Conservation (phyloP, 352 stramenopile species). For the Globisporangium ultimum region DNA sequence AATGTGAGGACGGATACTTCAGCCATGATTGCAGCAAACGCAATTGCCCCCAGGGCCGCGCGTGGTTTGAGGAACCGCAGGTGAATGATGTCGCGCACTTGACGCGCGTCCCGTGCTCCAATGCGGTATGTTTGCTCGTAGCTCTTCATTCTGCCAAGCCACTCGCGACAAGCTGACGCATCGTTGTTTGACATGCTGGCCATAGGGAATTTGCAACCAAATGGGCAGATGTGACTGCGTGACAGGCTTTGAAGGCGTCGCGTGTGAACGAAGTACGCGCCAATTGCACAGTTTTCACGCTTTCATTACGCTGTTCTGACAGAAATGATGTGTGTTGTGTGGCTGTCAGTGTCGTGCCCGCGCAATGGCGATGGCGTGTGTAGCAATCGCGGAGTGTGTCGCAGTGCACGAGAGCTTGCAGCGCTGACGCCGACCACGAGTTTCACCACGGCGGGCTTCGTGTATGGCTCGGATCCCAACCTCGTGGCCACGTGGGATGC, state of each 20-base stretch:
- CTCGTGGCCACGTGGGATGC: constrained; percentile 82
- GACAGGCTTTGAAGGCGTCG: constrained; percentile 57
- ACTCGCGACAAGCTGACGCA: too few relatives aligned
- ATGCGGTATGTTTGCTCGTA: constrained; percentile 31
- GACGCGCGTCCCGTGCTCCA: constrained; percentile 59
- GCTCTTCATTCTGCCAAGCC: too few relatives aligned
- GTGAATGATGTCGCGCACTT: constrained; percentile 52
- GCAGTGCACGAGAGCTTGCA: constrained; percentile 50
- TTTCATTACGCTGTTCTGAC: background rate
- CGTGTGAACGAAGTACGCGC: constrained; percentile 60
- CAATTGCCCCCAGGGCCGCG: constrained; percentile 44
- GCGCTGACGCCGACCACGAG: constrained; percentile 35
- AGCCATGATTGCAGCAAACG: constrained; percentile 58
- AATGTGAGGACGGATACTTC: constrained; percentile 45
- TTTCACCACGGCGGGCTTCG: constrained; percentile 34
- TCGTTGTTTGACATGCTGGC: background rate
- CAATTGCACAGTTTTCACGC: background rate
- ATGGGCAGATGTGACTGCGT: constrained; percentile 56
- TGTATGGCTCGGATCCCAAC: constrained; percentile 79
- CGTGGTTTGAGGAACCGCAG: constrained; percentile 65
- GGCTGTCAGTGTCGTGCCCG: constrained; percentile 43
- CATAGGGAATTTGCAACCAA: constrained; percentile 53
- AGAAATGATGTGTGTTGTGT: background rate
- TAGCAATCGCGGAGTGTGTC: constrained; percentile 40
- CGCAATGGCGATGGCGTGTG: constrained; percentile 28